A percentile compares a stretch with the other conserved stretches of the same genome.
These are phyloP conservation scores for Phaeophleospora eucalypticola DNA, from an alignment of 2,329 filamentous ascomycete species.

Conservation along the genomic window DNA sequence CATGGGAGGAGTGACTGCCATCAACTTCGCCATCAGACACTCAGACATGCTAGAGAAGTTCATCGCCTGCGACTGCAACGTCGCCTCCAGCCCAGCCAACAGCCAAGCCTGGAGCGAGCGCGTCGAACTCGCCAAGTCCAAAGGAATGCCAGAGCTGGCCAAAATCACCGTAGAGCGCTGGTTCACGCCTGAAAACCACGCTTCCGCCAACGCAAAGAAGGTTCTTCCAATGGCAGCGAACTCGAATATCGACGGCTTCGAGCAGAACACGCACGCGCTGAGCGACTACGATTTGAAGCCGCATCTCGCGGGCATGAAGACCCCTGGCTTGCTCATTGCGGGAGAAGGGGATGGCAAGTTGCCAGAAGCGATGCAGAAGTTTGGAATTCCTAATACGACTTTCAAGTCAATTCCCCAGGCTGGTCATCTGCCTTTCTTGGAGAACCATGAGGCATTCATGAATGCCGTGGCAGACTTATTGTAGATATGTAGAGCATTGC, in stretches of 20 bases:
- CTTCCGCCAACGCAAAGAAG: conserved; percentile 50
- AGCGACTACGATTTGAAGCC: conserved; percentile 66
- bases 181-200: conserved; percentile 63
- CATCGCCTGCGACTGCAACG: conserved; percentile 76
- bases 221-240: conserved; percentile 65
- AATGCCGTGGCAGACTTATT: conserved; percentile 59
- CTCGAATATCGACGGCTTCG: conserved; percentile 69
- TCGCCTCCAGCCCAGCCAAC: conserved; percentile 67
- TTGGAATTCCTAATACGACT: conserved; percentile 54
- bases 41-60: conserved; percentile 58
- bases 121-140: conserved; percentile 54
- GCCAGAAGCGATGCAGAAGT: conserved; percentile 69
- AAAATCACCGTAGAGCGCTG: conserved; percentile 68
- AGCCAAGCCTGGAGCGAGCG: conserved; percentile 76
- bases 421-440: conserved; percentile 81
- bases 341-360: conserved; percentile 71
- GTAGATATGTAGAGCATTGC: conserved; percentile 10
- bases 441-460: conserved; percentile 66
- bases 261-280: conserved; percentile 63
- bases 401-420: conserved; percentile 64
- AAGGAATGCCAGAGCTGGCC: conserved; percentile 53
- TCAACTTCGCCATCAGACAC: conserved; percentile 67
- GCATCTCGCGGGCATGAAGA: conserved; percentile 50
- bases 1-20: conserved; percentile 73
- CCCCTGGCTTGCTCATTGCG: conserved; percentile 65